Evolutionary conservation across 495 filamentous ascomycete species (phyloP).

Genomic region (Hypoxylon cercidicola): DNA sequence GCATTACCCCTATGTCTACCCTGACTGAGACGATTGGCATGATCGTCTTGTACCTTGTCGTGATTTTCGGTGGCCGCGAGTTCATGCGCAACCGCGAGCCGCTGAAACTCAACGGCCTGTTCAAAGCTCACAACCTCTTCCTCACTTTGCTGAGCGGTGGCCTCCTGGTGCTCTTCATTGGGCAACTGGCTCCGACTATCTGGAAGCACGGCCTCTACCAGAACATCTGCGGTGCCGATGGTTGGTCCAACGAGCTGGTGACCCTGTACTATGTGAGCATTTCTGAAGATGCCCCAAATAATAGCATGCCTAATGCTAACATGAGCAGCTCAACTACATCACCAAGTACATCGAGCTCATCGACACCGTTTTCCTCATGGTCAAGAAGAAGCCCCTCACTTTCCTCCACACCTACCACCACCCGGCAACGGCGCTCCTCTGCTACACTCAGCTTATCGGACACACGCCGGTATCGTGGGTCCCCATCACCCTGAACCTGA

Average conservation of each 20-base stretch:
- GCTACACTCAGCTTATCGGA: conserved; percentile 83
- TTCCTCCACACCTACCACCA: conserved; percentile 89
- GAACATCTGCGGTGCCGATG: conserved; percentile 72
- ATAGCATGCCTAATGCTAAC: conserved; percentile 40
- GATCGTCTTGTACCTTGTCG: conserved; percentile 73
- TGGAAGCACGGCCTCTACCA: conserved; percentile 73
- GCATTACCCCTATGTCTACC: conserved; percentile 74
- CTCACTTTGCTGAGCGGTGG: conserved; percentile 73
- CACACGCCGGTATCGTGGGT: conserved; percentile 82
- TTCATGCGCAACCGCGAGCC: conserved; percentile 76
- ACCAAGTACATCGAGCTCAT: conserved; percentile 83
- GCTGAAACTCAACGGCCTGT: conserved; percentile 72
- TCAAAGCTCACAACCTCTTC: conserved; percentile 83
- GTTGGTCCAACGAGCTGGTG: conserved; percentile 79
- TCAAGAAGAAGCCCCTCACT: conserved; percentile 86
- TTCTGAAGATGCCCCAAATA: not conserved
- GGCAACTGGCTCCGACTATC: conserved; percentile 75
- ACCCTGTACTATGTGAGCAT: conserved; percentile 79
- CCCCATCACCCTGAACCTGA: conserved; percentile 77
- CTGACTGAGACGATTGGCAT: conserved; percentile 68
- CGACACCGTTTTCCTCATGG: conserved; percentile 81
- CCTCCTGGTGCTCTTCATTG: conserved; percentile 74
- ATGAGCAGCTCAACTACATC: conserved; percentile 76
- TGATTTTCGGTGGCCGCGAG: conserved; percentile 78
- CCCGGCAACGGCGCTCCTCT: conserved; percentile 81